Base-by-base conservation (phyloP, 352 stramenopile genomes). In the Phytopythium oedochilum region DNA sequence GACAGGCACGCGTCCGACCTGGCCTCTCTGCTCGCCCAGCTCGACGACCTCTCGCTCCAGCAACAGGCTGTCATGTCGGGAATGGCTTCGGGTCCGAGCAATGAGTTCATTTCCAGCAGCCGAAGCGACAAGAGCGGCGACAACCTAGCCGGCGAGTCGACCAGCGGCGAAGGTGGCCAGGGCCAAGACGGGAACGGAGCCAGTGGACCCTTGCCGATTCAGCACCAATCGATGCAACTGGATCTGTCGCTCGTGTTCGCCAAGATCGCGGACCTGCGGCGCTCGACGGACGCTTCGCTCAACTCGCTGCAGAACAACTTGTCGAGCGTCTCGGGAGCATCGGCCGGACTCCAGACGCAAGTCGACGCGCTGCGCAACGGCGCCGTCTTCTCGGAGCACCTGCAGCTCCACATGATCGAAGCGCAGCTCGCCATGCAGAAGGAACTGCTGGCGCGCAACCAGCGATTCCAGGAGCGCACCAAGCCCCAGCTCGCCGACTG, bases 161-260 rank as follows among this genome's bases (percentile, higher is more conserved):
- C 17, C 17, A 38, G 52, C 14, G 53, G 35, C 8, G 31, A 31
- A 57, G 54, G 43, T 6, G 39, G 25, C 20, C 51, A 34, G 26
- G 28, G 57, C 50, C 7, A 68, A 51, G 44, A 43, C 53, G 28
- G 34, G 23, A 48, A 39, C 39, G 17, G 56, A 17, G 26, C 10
- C 18, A 20, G 32, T 12, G 22, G 2, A 51, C 42, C 35, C 60
- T 70, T 23, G 31, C 44, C 11, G 44, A 38, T 12, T 55, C 62
- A 43, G 55, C 62, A 20, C 55, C 57, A 43, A 22, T 36, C 45
- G 3, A 35, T 53, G 1, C 73, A 83, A 48, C 66, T 89, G 1
- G 80, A 91, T 68, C 55, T 93, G 26, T 93, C 83, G 40, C 63
- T 93, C 20, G 80, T 93, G 40, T 93, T 93, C 52, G 83, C 80